These are phyloP conservation scores for Neckera pumila DNA, from an alignment of 225 moss, liverwort and hornwort species.

Conservation along the genomic window DNA sequence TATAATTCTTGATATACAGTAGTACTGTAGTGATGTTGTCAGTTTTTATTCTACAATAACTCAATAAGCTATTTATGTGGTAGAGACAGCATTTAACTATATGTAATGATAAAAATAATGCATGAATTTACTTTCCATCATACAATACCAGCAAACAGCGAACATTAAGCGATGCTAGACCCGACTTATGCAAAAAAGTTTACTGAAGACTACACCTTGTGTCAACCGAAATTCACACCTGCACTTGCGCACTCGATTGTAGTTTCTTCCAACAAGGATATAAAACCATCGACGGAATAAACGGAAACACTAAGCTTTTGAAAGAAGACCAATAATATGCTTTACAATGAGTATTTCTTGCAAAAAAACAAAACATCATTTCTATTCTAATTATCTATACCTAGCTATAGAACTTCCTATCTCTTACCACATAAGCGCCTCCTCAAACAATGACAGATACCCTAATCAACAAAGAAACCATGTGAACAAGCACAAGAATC, in stretches of 20 bases:
- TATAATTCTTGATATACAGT: neutral
- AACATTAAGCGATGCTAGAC: neutral
- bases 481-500: neutral
- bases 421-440: neutral
- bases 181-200: neutral
- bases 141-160: neutral
- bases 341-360: constrained; percentile 19
- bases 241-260: too few species aligned
- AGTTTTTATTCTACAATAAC: neutral
- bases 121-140: too few species aligned
- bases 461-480: neutral
- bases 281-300: neutral
- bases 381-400: constrained; percentile 1
- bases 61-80: neutral
- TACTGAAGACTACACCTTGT: neutral
- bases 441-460: neutral
- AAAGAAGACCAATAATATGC: neutral
- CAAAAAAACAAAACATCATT: neutral
- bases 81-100: too few species aligned
- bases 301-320: neutral
- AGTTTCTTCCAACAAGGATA: neutral
- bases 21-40: neutral
- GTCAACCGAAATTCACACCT: neutral
- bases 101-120: too few species aligned
- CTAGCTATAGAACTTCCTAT: neutral